Evolutionary conservation across 208 protist species (phyloP).

Genomic region (Acanthamoeba triangularis): DNA sequence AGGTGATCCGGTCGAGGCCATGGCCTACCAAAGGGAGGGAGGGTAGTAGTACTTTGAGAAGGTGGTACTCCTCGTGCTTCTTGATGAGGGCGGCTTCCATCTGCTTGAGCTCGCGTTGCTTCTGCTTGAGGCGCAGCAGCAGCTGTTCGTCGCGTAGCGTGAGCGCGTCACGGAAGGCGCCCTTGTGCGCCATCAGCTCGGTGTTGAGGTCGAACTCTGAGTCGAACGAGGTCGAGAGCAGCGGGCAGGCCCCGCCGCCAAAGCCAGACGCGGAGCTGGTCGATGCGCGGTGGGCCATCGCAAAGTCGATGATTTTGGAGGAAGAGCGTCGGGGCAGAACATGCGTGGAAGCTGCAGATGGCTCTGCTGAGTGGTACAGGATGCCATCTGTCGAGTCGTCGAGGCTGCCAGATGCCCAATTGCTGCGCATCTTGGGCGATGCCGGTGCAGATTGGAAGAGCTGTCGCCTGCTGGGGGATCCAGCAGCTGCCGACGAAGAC

Average conservation of each 20-base stretch:
- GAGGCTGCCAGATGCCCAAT: neutral
- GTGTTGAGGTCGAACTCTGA: conserved; percentile 35
- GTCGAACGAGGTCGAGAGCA: conserved; percentile 28
- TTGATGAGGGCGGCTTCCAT: conserved; percentile 9
- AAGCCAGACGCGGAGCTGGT: neutral
- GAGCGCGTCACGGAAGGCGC: conserved; percentile 14
- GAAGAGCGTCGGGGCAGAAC: neutral
- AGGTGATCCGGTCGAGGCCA: neutral
- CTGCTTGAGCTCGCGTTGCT: conserved; percentile 31
- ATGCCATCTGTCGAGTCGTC: neutral
- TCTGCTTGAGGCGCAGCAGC: conserved; percentile 37
- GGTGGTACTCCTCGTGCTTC: conserved; percentile 24
- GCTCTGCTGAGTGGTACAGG: neutral
- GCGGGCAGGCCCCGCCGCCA: neutral
- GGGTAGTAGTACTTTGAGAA: neutral
- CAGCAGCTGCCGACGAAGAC: neutral
- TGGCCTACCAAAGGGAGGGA: no score
- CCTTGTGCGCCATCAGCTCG: conserved; percentile 22
- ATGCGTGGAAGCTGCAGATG: neutral
- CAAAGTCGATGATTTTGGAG: neutral
- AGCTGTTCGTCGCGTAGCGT: conserved; percentile 33
- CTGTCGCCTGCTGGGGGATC: neutral
- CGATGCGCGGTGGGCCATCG: neutral
- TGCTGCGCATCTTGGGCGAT: neutral
- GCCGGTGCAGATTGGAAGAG: neutral